Evolutionary conservation across 2,329 filamentous ascomycete genomes (phyloP), one percentile per base, ranked within the genome.

Genomic region (Fusarium sp.): DNA sequence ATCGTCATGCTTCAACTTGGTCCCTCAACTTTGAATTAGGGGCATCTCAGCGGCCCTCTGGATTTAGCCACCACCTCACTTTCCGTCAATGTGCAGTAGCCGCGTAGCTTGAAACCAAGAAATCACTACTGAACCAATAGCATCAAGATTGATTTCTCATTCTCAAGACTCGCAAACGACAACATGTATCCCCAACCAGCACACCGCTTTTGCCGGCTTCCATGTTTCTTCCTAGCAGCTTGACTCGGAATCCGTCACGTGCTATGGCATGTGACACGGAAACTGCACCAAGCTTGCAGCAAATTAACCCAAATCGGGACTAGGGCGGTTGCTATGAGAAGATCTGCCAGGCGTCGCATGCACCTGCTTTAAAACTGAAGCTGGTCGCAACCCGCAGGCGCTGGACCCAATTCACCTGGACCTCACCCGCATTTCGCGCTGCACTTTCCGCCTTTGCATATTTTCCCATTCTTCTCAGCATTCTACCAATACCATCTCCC

Each of bases 311-410:
- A 52, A 13, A 75, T 71, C 41, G 31, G 56, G 76, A 52, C 65
- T 81, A 80, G 78, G 51, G 41, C 66, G 60, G 76, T 79, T 79
- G 77, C 75, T 76, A 77, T 70, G 73, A 69, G 68, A 68, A 65
- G 66, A 68, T 67, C 64, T 69, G 57, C 54, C 60, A 66, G 62
- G 60, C 50, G 63, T 70, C 69, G 65, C 65, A 75, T 73, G 72
- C 72, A 48, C 60, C 60, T 71, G 64, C 57, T 74, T 71, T 75
- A 76, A 77, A 76, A 63, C 55, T 60, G 48, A 77, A 71, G 65
- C 73, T 75, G 65, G 54, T 66, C 68, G 71, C 66, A 71, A 60
- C 55, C 50, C 28, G 46, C 43, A 58, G 28, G 63, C 63, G 65
- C 62, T 56, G 58, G 59, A 44, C 51, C 61, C 61, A 69, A 61